Evolutionary conservation across 345 rosid species (phyloP), one percentile per base, ranked within the genome.

Genomic region (Populus ilicifolia): DNA sequence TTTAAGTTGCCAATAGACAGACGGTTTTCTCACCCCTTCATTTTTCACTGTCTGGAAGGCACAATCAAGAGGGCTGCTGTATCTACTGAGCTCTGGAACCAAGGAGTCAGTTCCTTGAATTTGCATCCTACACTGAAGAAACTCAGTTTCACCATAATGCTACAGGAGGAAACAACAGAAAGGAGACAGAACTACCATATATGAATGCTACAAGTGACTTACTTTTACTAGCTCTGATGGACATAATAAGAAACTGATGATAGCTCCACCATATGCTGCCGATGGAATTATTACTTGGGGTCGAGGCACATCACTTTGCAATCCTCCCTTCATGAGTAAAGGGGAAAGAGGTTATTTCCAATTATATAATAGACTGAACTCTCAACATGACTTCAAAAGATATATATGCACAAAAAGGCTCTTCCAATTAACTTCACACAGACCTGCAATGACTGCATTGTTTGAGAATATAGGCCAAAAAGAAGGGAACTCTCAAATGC

Each of bases 51-150:
- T 96, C 82, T 86, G 90, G 75, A 90, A 56, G 35, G 92, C 94
- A 79, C 99, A 96, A 74, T 90, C 94, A 69, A 96, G 90, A 78
- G 98, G 92, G 73, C 93, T 73, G 20, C 66, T 83, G 88, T 91
- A 94, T 85, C 91, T 88, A 79, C 82, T 82, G 61, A 85, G 75
- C 77, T 80, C 87, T 18, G 91, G 93, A 85, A 94, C 88, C 79
- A 92, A 61, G 5, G 96, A 89, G 74, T 89, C 94, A 0, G 94
- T 82, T 78, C 97, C 98, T 81, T 96, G 99, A 86, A 96, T 87
- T 89, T 96, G 99, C 97, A 94, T 92, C 87, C 97, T 92, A 89
- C 97, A 92, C 96, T 96, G 97, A 71, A 90, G 83, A 80, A 82
- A 80, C 82, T 62, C 76, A 76, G 76, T 77, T 84, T 87, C 89